phyloP scores from a whole-genome alignment of 2,329 filamentous ascomycete genomes.

The Cucurbitaria berberidis region DNA sequence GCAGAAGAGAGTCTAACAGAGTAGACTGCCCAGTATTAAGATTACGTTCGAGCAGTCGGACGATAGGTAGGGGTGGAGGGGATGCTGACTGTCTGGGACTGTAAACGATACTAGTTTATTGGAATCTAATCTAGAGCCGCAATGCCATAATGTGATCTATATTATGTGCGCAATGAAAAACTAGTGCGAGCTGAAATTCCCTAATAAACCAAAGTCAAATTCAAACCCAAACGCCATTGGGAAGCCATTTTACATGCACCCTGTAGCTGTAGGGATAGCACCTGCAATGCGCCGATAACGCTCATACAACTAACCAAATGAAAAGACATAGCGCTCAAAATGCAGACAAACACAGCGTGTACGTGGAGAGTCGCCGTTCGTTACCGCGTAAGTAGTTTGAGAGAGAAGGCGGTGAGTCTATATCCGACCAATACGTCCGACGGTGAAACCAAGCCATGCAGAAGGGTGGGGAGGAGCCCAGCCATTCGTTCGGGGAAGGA shows the following conservation, averaged over 20 bases:
- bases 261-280: background rate
- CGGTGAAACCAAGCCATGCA: slow-evolving; percentile 2
- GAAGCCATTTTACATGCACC: background rate
- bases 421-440: slow-evolving; percentile 9
- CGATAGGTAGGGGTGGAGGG: background rate
- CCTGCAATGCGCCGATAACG: slow-evolving; percentile 5
- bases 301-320: slow-evolving; percentile 1
- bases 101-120: background rate
- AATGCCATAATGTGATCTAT: slow-evolving; percentile 11
- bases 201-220: slow-evolving; percentile 2
- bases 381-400: background rate
- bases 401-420: slow-evolving; percentile 15
- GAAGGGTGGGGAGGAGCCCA: background rate
- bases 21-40: slow-evolving; percentile 13
- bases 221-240: background rate
- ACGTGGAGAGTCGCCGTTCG: slow-evolving; percentile 2
- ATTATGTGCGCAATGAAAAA: slow-evolving; percentile 6
- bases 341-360: slow-evolving; percentile 1
- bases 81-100: background rate
- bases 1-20: slow-evolving; percentile 48
- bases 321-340: slow-evolving; percentile 3
- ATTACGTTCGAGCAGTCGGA: too few relatives aligned
- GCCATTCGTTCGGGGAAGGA: background rate
- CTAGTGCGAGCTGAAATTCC: slow-evolving; percentile 8
- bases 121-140: background rate